Evolutionary conservation across 2,329 filamentous ascomycete species (phyloP), one percentile per base, ranked within the genome.

Genomic region (Dryadomyces quercus-mongolicae): DNA sequence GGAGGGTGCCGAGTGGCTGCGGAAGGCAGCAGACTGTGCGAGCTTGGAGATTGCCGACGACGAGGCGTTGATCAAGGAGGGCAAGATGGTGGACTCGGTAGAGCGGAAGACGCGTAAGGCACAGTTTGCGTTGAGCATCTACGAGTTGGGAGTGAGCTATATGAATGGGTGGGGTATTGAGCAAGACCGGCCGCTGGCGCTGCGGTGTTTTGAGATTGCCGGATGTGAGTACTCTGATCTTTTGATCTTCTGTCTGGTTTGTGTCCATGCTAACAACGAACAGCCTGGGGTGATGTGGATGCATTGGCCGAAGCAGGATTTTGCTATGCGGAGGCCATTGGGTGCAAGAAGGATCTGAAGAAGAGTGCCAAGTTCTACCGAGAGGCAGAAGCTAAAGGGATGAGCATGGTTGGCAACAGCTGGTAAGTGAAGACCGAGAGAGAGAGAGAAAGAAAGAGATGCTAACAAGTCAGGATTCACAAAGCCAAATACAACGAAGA

Each of bases 91-190:
- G 0, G 81, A 89, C 66, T 67, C 82, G 7, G 64, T 80, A 31
- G 88, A 92, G 66, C 81, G 81, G 61, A 93, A 91, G 68, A 85
- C 88, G 6, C 84, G 90, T 58, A 89, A 90, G 64, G 91, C 91
- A 12, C 92, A 97, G 64, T 95, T 97, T 67, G 93, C 92, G 0
- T 76, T 97, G 47, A 93, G 90, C 62, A 91, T 97, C 53, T 98
- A 98, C 62, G 93, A 98, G 70, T 76, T 98, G 22, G 93, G 93
- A 3, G 90, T 96, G 25, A 95, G 89, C 65, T 92, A 97, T 66
- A 90, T 96, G 82, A 96, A 98, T 62, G 93, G 93, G 5, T 98
- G 93, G 93, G 93, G 93, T 16, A 94, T 95, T 43, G 83, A 92
- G 61, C 90, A 95, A 68, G 93, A 98, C 66, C 95, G 93, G 67